Conservation (phyloP, 2,329 filamentous ascomycete genomes). For the Anthostomella pinea region DNA sequence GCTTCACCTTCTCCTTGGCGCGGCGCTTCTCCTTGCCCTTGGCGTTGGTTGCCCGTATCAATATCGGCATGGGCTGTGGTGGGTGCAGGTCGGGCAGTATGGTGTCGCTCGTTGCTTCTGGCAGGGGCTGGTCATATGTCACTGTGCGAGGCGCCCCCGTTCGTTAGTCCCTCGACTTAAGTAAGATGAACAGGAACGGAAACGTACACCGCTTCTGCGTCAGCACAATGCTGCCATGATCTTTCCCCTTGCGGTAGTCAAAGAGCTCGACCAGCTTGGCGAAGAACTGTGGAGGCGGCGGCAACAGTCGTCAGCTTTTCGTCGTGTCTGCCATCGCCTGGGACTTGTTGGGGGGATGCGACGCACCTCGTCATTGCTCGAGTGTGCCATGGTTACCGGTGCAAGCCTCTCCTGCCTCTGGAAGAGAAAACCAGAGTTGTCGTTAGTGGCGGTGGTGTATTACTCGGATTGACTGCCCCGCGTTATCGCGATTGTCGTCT, state of each 20-base stretch:
- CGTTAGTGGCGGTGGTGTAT: too few relatives aligned
- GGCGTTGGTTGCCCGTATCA: slow-evolving; percentile 84
- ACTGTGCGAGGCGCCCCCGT: slow-evolving; percentile 40
- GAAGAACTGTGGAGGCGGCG: slow-evolving; percentile 65
- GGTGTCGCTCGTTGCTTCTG: slow-evolving; percentile 43
- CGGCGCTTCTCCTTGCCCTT: slow-evolving; percentile 58
- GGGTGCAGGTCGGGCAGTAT: slow-evolving; percentile 60
- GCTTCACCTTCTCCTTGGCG: slow-evolving; percentile 57
- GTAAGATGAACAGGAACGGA: too few relatives aligned
- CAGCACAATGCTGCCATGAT: slow-evolving; percentile 71
- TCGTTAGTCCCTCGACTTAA: too few relatives aligned
- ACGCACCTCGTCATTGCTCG: slow-evolving; percentile 61
- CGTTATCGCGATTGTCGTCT: too few relatives aligned
- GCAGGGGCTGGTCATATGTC: slow-evolving; percentile 41
- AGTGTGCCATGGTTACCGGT: slow-evolving; percentile 40
- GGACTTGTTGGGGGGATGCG: background rate
- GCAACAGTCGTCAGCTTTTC: slow-evolving; percentile 6
- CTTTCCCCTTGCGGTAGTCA: slow-evolving; percentile 61
- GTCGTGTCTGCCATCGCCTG: slow-evolving; percentile 8
- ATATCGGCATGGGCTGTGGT: slow-evolving; percentile 62
- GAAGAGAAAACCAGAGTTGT: too few relatives aligned
- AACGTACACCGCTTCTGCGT: slow-evolving; percentile 71
- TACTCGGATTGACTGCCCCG: too few relatives aligned
- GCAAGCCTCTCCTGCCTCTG: too few relatives aligned
- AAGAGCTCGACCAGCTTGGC: slow-evolving; percentile 65